Evolutionary conservation across 139 green algal genomes (phyloP).

Genomic region (Tetratostichococcus sp.): DNA sequence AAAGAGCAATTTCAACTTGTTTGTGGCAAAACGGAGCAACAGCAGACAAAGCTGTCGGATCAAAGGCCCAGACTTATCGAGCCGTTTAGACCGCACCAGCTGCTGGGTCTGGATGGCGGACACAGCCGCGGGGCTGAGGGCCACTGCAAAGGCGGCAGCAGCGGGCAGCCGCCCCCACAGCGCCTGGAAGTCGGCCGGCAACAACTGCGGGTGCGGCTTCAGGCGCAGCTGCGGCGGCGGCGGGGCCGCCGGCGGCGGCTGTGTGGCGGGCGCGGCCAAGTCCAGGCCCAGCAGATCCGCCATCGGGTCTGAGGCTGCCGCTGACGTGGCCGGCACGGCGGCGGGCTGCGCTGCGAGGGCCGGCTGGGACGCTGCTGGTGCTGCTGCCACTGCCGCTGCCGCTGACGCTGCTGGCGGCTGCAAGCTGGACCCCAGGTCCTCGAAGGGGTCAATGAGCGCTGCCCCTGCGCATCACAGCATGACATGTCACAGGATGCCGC

Average conservation of each 20-base stretch:
- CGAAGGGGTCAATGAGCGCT: background rate
- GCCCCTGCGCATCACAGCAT: no score
- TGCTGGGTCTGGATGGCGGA: background rate
- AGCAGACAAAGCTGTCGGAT: no score
- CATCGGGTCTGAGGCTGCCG: background rate
- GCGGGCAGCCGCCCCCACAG: slow-evolving; percentile 58
- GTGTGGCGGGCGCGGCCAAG: background rate
- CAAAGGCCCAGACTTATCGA: no score
- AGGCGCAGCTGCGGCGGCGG: slow-evolving; percentile 14
- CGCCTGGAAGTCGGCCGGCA: slow-evolving; percentile 51
- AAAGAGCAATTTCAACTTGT: no score
- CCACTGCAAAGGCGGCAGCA: slow-evolving; percentile 23
- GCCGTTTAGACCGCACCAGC: background rate
- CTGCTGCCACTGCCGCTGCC: no score
- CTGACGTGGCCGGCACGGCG: no score
- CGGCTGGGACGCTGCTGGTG: no score
- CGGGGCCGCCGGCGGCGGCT: slow-evolving; percentile 5
- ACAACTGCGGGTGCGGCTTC: slow-evolving; percentile 9
- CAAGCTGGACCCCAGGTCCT: background rate
- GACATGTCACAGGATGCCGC: no score
- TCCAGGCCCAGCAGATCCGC: slow-evolving; percentile 21
- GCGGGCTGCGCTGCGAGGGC: background rate
- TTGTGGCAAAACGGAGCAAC: no score
- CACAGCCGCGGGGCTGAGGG: slow-evolving; percentile 25
- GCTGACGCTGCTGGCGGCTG: no score